phyloP scores from a whole-genome alignment of 345 rosid species.

The Sisymbrium irio region DNA sequence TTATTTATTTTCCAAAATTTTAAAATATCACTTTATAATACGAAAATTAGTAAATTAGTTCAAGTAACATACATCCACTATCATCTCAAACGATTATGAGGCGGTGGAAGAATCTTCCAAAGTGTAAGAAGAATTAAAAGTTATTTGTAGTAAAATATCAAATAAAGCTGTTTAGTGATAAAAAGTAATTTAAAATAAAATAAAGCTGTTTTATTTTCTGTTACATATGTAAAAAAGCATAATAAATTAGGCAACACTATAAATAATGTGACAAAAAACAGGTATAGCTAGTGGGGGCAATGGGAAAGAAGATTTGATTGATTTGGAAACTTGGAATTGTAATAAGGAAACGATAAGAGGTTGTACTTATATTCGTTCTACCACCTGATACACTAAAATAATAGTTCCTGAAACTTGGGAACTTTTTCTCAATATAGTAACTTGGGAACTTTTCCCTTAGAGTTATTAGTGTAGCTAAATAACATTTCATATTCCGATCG shows the following conservation, averaged over 20 bases:
- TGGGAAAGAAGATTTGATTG: background rate
- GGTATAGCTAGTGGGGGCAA: background rate
- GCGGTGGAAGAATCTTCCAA: conserved; percentile 8
- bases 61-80: background rate
- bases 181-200: too few species aligned
- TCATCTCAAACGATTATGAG: background rate
- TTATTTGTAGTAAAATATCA: background rate
- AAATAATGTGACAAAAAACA: background rate
- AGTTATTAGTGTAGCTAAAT: background rate
- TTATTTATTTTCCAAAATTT: background rate
- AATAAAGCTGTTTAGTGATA: background rate
- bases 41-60: background rate
- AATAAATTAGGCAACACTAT: background rate
- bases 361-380: conserved; percentile 26
- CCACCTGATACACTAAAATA: conserved; percentile 30
- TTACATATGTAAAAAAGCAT: background rate
- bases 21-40: background rate
- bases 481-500: background rate
- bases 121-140: background rate
- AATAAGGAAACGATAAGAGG: background rate
- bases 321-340: background rate
- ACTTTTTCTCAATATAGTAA: conserved; percentile 16
- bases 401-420: conserved; percentile 29
- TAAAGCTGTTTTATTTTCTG: background rate
- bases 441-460: background rate